These are phyloP conservation scores for Hypoxylon fragiforme DNA, from an alignment of 495 filamentous ascomycete genomes.

Conservation along the genomic window DNA sequence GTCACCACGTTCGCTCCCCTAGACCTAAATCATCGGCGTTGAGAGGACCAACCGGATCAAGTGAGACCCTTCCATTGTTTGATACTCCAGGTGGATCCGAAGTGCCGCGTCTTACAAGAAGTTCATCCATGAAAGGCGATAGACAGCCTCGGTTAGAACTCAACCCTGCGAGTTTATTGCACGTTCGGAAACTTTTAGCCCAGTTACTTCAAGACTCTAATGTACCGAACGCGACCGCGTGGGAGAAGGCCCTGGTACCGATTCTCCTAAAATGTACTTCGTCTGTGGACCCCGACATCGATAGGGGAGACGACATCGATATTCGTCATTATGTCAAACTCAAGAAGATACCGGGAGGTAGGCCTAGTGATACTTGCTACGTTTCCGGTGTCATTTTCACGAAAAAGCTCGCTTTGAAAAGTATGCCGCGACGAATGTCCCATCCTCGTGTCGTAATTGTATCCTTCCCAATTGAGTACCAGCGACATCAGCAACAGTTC, in stretches of 20 bases:
- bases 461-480: conserved; percentile 94
- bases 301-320: conserved; percentile 89
- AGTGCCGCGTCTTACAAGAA: conserved; percentile 69
- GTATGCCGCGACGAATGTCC: conserved; percentile 84
- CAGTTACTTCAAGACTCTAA: conserved; percentile 78
- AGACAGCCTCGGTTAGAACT: conserved; percentile 76
- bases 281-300: conserved; percentile 90
- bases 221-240: conserved; percentile 71
- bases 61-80: conserved; percentile 45
- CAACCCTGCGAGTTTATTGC: conserved; percentile 82
- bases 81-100: conserved; percentile 41
- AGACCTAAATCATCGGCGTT: conserved; percentile 52
- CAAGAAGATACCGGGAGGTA: conserved; percentile 91
- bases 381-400: conserved; percentile 96
- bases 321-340: conserved; percentile 98
- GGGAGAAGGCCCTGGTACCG: conserved; percentile 91
- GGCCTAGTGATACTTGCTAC: conserved; percentile 88
- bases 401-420: conserved; percentile 94
- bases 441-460: conserved; percentile 90
- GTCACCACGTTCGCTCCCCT: conserved; percentile 69
- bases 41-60: conserved; percentile 48
- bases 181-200: conserved; percentile 79
- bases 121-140: conserved; percentile 80
- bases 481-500: conserved; percentile 91
- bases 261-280: conserved; percentile 90